A percentile compares a stretch with the other conserved stretches of the same genome.
Evolutionary conservation across 2,329 filamentous ascomycete species (phyloP).

Genomic region (Colletotrichum sp.): DNA sequence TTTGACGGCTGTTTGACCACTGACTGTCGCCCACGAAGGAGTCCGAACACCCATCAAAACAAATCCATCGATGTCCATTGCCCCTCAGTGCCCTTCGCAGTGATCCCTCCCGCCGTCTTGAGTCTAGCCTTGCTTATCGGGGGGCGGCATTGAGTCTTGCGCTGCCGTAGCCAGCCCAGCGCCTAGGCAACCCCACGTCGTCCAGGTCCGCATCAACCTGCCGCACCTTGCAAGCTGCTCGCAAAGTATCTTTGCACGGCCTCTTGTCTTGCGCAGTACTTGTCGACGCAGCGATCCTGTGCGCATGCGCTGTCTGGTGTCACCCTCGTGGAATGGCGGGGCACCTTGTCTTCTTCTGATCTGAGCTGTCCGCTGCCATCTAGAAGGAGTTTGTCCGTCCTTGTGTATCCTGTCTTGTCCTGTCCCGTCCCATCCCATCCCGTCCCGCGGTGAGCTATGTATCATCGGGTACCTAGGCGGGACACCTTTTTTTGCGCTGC

Average conservation of each 20-base stretch:
- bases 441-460: background rate
- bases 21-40: background rate
- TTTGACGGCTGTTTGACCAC: slow-evolving; percentile 8
- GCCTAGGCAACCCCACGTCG: slow-evolving; percentile 13
- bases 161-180: background rate
- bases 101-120: background rate
- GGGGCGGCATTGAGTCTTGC: background rate
- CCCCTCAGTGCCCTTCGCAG: background rate
- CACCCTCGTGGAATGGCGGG: slow-evolving; percentile 3
- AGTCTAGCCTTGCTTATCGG: background rate
- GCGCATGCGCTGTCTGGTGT: slow-evolving; percentile 7
- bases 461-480: background rate
- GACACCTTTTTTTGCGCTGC: background rate
- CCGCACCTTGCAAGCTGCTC: background rate
- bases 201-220: background rate
- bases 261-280: background rate
- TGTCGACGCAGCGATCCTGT: background rate
- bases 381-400: background rate
- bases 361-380: background rate
- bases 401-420: background rate
- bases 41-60: background rate
- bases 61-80: background rate
- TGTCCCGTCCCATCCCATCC: background rate
- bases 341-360: background rate
- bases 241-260: background rate